A percentile compares a stretch with the other conserved stretches of the same genome.
These are phyloP conservation scores for Ilyonectria sp. DNA, from an alignment of 2,329 filamentous ascomycete genomes.

Conservation along the genomic window DNA sequence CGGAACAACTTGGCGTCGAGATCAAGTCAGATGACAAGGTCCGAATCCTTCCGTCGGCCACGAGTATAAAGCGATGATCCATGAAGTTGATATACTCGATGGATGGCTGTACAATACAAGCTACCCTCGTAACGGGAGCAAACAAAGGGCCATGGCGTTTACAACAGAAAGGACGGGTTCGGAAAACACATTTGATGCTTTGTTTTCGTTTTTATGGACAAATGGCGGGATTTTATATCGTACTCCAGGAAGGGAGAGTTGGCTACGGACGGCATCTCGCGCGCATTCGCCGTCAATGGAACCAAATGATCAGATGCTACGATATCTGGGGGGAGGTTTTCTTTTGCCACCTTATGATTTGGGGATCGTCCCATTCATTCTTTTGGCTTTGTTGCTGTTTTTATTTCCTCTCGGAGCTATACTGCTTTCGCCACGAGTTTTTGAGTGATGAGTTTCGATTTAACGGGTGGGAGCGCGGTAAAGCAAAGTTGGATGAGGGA, in stretches of 20 bases:
- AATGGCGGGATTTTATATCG: constrained; percentile 19
- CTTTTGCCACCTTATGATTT: neutral
- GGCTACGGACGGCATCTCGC: constrained; percentile 15
- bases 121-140: constrained; percentile 40
- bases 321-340: constrained; percentile 2
- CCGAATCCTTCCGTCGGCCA: constrained; percentile 37
- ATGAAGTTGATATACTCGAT: constrained; percentile 21
- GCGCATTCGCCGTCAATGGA: constrained; percentile 15
- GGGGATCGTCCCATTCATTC: neutral
- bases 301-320: constrained; percentile 15
- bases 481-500: neutral
- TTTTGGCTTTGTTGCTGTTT: constrained; percentile 12
- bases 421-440: constrained; percentile 3
- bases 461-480: neutral
- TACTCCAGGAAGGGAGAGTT: constrained; percentile 16
- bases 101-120: constrained; percentile 46
- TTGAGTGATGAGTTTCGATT: constrained; percentile 15
- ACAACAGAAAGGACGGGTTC: constrained; percentile 45
- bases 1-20: constrained; percentile 74
- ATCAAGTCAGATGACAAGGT: constrained; percentile 47
- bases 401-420: neutral
- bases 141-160: constrained; percentile 46
- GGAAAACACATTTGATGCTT: constrained; percentile 40
- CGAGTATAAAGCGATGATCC: constrained; percentile 31
- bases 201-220: constrained; percentile 23